Conservation (phyloP, 2,329 filamentous ascomycete genomes). For the Diaporthe citri region DNA sequence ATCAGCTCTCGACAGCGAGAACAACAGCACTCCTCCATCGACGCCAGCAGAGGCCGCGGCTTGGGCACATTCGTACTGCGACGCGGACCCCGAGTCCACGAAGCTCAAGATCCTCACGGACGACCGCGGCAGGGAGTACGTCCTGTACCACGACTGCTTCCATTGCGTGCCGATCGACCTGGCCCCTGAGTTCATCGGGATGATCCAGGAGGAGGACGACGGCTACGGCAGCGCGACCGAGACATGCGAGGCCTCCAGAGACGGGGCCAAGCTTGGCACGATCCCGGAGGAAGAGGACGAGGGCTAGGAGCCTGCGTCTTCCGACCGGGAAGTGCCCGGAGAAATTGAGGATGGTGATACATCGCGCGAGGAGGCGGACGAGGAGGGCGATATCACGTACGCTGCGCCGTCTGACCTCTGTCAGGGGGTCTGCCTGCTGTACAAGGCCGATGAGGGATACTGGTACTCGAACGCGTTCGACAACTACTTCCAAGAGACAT, state of each 20-base stretch:
- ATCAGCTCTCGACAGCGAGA: not conserved
- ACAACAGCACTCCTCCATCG: not conserved
- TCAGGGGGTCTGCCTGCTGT: not conserved
- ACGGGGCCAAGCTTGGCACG: not conserved
- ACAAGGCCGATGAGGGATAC: not conserved
- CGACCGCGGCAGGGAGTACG: not conserved
- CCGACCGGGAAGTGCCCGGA: not conserved
- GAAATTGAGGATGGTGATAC: not conserved
- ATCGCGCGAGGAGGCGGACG: not conserved
- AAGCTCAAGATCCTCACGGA: constrained; percentile 1
- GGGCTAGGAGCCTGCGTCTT: not conserved
- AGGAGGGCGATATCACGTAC: not conserved
- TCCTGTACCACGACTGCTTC: constrained; percentile 23
- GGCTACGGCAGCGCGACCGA: not conserved
- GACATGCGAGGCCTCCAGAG: not conserved
- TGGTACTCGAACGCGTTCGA: not conserved
- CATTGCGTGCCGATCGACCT: constrained; percentile 11
- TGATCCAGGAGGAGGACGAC: not conserved
- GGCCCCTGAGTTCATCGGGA: not conserved
- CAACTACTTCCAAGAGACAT: not conserved
- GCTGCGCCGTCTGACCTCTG: not conserved
- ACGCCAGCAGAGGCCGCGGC: not conserved
- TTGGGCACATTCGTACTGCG: constrained; percentile 21
- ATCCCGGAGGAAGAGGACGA: constrained; percentile 5
- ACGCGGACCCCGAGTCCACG: not conserved